Conservation (phyloP, 2,329 filamentous ascomycete genomes). For the Fusarium aywerte region DNA sequence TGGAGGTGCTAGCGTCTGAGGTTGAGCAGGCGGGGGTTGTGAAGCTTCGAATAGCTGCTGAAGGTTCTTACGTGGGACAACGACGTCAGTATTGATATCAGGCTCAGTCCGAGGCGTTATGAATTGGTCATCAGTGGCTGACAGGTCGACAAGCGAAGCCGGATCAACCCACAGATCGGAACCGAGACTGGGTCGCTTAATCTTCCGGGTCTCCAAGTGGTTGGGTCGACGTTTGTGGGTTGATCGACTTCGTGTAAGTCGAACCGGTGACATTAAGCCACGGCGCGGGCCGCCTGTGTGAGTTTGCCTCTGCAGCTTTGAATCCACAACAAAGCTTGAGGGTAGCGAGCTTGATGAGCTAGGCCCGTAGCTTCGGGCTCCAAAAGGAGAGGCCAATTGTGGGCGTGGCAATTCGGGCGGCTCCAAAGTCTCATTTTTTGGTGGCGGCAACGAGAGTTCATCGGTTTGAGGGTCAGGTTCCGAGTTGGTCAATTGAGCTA, state of each 20-base stretch:
- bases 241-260: slow-evolving; percentile 61
- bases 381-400: slow-evolving; percentile 66
- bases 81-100: slow-evolving; percentile 47
- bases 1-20: slow-evolving; percentile 45
- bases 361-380: slow-evolving; percentile 69
- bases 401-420: slow-evolving; percentile 44
- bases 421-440: slow-evolving; percentile 39
- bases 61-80: slow-evolving; percentile 57
- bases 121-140: slow-evolving; percentile 47
- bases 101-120: slow-evolving; percentile 47
- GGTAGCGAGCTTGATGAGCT: slow-evolving; percentile 65
- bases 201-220: slow-evolving; percentile 61
- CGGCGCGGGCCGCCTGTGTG: slow-evolving; percentile 63
- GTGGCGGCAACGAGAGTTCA: slow-evolving; percentile 38
- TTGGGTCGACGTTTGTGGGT: slow-evolving; percentile 66
- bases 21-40: slow-evolving; percentile 33
- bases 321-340: slow-evolving; percentile 49
- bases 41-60: slow-evolving; percentile 54
- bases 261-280: slow-evolving; percentile 64
- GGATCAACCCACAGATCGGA: slow-evolving; percentile 66
- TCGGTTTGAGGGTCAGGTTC: slow-evolving; percentile 37
- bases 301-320: slow-evolving; percentile 55
- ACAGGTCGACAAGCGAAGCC: slow-evolving; percentile 42
- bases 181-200: slow-evolving; percentile 65
- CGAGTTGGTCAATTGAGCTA: slow-evolving; percentile 68